Percentiles rank a stretch among this genome's conserved stretches.
Conservation (phyloP, 495 filamentous ascomycete species). For the Amphirosellinia nigrospora region DNA sequence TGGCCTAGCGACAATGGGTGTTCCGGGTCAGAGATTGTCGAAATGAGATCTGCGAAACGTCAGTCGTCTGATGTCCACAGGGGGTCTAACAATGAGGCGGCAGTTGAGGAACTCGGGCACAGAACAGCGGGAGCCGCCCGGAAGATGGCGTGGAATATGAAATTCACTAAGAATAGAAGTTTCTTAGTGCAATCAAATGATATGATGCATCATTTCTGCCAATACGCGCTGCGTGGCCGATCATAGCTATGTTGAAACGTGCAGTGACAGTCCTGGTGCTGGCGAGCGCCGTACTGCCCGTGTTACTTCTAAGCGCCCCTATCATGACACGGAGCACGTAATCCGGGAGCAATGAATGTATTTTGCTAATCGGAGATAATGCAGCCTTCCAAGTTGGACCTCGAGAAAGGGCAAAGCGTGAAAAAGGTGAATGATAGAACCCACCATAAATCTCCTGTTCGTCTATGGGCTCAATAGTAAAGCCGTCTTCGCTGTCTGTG, state of each 20-base stretch:
- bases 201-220: not conserved
- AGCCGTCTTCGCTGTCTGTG: slow-evolving; percentile 60
- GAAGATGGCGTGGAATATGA: not conserved
- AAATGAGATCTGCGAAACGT: slow-evolving; percentile 79
- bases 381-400: not conserved
- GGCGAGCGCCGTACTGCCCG: not conserved
- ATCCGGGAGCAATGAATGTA: not conserved
- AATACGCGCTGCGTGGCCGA: not conserved
- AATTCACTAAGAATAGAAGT: slow-evolving; percentile 6
- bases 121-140: not conserved
- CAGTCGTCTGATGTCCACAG: slow-evolving; percentile 37
- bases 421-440: slow-evolving; percentile 29
- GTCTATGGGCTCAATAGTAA: slow-evolving; percentile 80
- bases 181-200: not conserved
- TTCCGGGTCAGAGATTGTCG: slow-evolving; percentile 93
- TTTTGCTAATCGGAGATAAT: not conserved
- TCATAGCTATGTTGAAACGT: slow-evolving; percentile 3
- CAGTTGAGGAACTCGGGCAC: not conserved
- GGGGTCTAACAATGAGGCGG: not conserved
- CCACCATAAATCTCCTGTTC: slow-evolving; percentile 95
- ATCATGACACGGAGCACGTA: slow-evolving; percentile 2
- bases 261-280: not conserved
- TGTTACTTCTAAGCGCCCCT: slow-evolving; percentile 1
- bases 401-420: not conserved
- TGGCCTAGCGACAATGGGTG: slow-evolving; percentile 93